These are phyloP conservation scores for Recurvomyces mirabilis DNA, from an alignment of 495 filamentous ascomycete species.

Conservation along the genomic window DNA sequence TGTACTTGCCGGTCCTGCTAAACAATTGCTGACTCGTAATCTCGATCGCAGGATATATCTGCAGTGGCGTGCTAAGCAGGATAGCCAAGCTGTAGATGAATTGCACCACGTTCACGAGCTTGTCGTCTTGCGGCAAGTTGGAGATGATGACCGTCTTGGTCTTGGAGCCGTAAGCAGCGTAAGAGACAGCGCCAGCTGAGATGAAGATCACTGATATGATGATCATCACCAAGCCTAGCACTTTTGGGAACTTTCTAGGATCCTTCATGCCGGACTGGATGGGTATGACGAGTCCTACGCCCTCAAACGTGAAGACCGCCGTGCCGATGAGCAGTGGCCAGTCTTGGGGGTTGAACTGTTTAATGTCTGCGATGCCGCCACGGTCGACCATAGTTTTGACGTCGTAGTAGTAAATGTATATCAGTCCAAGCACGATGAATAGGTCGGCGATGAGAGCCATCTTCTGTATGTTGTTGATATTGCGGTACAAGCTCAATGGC, in stretches of 20 bases:
- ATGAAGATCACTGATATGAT: slow-evolving; percentile 86
- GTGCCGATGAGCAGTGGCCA: slow-evolving; percentile 98
- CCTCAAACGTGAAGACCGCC: slow-evolving; percentile 97
- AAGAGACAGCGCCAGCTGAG: slow-evolving; percentile 82
- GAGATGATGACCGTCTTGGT: slow-evolving; percentile 94
- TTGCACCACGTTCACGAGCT: slow-evolving; percentile 90
- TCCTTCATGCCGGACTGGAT: slow-evolving; percentile 95
- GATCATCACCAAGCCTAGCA: slow-evolving; percentile 83
- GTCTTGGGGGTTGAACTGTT: slow-evolving; percentile 69
- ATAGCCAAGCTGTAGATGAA: slow-evolving; percentile 93
- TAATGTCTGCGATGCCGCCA: slow-evolving; percentile 72
- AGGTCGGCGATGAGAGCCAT: slow-evolving; percentile 75
- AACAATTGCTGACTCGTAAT: slow-evolving; percentile 62
- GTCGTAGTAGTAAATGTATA: slow-evolving; percentile 95
- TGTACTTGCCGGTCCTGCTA: slow-evolving; percentile 81
- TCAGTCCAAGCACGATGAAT: slow-evolving; percentile 83
- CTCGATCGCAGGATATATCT: slow-evolving; percentile 93
- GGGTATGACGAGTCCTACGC: slow-evolving; percentile 95
- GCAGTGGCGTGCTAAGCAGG: slow-evolving; percentile 81
- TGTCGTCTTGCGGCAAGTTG: slow-evolving; percentile 91
- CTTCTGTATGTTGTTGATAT: slow-evolving; percentile 85
- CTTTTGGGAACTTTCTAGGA: slow-evolving; percentile 74
- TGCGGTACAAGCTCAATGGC: slow-evolving; percentile 81
- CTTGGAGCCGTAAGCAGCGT: slow-evolving; percentile 87
- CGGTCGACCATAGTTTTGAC: slow-evolving; percentile 66